Evolutionary conservation across 2,329 filamentous ascomycete species (phyloP).

Genomic region (Cercospora canescens): DNA sequence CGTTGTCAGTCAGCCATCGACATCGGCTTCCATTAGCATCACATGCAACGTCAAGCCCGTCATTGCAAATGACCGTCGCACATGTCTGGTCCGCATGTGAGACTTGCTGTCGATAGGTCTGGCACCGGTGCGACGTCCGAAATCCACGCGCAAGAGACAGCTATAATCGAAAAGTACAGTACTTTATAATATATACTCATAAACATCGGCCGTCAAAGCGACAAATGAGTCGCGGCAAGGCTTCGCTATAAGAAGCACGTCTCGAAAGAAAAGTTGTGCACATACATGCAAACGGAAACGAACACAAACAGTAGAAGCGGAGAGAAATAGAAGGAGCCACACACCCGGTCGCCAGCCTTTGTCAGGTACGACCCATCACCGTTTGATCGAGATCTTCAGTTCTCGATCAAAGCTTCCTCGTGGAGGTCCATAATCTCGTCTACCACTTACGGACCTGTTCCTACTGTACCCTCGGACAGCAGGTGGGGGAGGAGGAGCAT

Average conservation of each 20-base stretch:
- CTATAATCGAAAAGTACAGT: background rate
- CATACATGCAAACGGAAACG: background rate
- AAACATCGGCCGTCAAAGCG: background rate
- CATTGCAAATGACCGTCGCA: background rate
- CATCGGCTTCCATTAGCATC: too few species aligned
- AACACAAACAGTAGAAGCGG: background rate
- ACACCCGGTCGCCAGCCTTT: background rate
- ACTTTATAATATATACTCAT: background rate
- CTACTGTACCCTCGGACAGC: conserved; percentile 10
- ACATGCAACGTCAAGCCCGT: background rate
- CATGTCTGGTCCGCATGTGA: background rate
- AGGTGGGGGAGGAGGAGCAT: conserved; percentile 34
- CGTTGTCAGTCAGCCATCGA: background rate
- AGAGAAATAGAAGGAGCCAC: background rate
- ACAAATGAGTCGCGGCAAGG: background rate
- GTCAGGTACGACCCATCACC: background rate
- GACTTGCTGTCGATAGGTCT: background rate
- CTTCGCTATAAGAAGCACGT: background rate
- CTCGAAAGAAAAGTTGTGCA: background rate
- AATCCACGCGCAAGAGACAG: background rate
- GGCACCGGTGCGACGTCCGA: background rate
- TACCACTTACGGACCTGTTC: conserved; percentile 26
- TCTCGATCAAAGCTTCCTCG: conserved; percentile 12
- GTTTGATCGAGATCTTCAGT: conserved; percentile 14
- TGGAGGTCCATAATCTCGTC: conserved; percentile 6